Percentiles rank a stretch among this genome's conserved stretches.
Conservation (phyloP, 169 alveolate genomes). For the Cryptosporidium andersoni region DNA sequence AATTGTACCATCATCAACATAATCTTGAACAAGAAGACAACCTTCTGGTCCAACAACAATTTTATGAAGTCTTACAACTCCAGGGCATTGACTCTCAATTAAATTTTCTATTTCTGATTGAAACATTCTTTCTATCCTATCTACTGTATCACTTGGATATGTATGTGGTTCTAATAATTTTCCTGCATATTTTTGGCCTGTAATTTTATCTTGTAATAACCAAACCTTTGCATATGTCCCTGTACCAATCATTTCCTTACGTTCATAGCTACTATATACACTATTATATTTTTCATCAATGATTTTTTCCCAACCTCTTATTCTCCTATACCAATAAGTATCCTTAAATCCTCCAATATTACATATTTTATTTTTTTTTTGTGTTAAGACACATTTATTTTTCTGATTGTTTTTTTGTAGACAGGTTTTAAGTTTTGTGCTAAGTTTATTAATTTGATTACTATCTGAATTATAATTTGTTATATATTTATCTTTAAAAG, state of each 20-base stretch:
- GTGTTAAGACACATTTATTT: not conserved
- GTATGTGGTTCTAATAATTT: slow-evolving; percentile 82
- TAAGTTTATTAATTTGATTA: not conserved
- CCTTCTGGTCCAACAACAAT: slow-evolving; percentile 84
- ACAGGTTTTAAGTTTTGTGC: not conserved
- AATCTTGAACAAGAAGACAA: slow-evolving; percentile 80
- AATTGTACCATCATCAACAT: slow-evolving; percentile 82
- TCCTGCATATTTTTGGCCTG: slow-evolving; percentile 81
- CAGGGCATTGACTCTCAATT: slow-evolving; percentile 83
- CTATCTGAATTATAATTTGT: not conserved
- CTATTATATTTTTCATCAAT: slow-evolving; percentile 53
- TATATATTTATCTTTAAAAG: not conserved
- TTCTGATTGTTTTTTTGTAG: not conserved
- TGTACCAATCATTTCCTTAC: slow-evolving; percentile 75
- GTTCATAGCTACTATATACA: slow-evolving; percentile 53
- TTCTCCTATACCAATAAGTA: slow-evolving; percentile 41
- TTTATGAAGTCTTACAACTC: slow-evolving; percentile 80
- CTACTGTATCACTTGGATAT: slow-evolving; percentile 78
- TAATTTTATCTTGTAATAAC: slow-evolving; percentile 76
- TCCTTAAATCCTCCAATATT: slow-evolving; percentile 61
- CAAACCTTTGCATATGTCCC: slow-evolving; percentile 86
- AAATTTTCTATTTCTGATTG: slow-evolving; percentile 80
- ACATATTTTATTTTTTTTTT: not conserved
- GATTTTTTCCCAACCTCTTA: slow-evolving; percentile 59
- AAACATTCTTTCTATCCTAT: slow-evolving; percentile 80